Percentiles rank a stretch among this genome's conserved stretches.
phyloP scores from a whole-genome alignment of 176 grass and related monocot genomes.

The Secale cereale region DNA sequence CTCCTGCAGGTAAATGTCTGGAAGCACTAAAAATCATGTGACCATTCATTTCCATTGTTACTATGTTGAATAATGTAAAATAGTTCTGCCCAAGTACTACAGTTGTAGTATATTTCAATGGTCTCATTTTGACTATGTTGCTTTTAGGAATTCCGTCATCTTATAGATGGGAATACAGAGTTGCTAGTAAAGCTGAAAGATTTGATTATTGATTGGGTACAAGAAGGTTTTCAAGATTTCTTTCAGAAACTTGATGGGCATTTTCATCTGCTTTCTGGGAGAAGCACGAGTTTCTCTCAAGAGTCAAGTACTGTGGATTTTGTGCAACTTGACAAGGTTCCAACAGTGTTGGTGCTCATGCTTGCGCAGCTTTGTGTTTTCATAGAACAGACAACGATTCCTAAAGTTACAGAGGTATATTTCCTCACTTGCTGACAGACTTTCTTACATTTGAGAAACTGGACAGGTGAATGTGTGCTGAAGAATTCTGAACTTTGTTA shows the following conservation, averaged over 20 bases:
- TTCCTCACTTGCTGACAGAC: constrained; percentile 19
- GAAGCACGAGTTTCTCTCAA: constrained; percentile 46
- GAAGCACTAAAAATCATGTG: neutral
- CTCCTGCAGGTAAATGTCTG: constrained; percentile 69
- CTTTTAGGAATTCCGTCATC: constrained; percentile 80
- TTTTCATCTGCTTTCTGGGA: constrained; percentile 91
- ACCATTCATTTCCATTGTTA: neutral
- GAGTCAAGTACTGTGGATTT: constrained; percentile 39
- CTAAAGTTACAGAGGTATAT: constrained; percentile 89
- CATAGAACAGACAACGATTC: constrained; percentile 87
- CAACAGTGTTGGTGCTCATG: constrained; percentile 65
- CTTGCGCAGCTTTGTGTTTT: constrained; percentile 88
- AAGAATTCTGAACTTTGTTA: constrained; percentile 28
- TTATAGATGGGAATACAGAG: constrained; percentile 81
- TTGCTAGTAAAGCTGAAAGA: constrained; percentile 83
- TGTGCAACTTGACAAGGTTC: constrained; percentile 71
- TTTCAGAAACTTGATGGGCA: constrained; percentile 82
- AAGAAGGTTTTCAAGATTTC: constrained; percentile 99
- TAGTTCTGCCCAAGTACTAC: constrained; percentile 17
- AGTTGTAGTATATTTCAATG: constrained; percentile 20
- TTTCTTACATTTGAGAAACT: constrained; percentile 18
- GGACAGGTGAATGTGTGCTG: neutral
- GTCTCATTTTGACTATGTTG: constrained; percentile 24
- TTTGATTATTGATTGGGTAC: constrained; percentile 96
- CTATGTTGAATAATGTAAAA: constrained; percentile 14